Base-by-base conservation (phyloP, 1,139 yeast species). In the Scheffersomyces stambukii region DNA sequence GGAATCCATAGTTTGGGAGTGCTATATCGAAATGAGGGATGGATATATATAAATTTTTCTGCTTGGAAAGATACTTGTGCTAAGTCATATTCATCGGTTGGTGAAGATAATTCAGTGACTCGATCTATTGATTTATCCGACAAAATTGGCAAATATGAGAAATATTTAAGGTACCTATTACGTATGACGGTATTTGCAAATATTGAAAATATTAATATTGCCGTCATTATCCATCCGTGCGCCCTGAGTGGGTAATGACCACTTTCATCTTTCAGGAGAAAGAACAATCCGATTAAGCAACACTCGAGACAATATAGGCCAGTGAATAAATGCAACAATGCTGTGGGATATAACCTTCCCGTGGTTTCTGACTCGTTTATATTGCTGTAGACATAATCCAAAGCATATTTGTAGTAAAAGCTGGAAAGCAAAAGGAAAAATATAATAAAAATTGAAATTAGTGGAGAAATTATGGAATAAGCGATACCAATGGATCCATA, bases 271-370 rank as follows among this genome's bases (percentile, higher is more conserved):
- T 63, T 63, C 46, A 78, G 78, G 12, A 81, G 55, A 23, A 81
- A 73, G 46, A 83, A 81, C 11, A 83, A 56, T 0, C 96, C 96
- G 23, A 84, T 66, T 43, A 88, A 54, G 42, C 89, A 82, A 21
- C 81, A 63, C 43, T 88, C 94, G 48, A 84, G 65, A 44, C 86
- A 81, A 48, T 88, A 86, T 2, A 88, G 53, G 0, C 96, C 96
- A 2, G 81, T 65, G 47, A 81, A 83, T 24, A 85, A 55, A 37
- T 86, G 95, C 33, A 81, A 66, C 14, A 88, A 52, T 0, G 95
- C 93, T 4, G 64, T 63, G 1, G 94, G 86, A 47, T 83, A 88
- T 24, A 80, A 60, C 36, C 59, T 62, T 0, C 95, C 95, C 43
- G 69, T 60, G 0, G 89, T 77, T 45, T 85, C 94, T 1, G 83